Evolutionary conservation across 2,329 filamentous ascomycete species (phyloP).

Genomic region (Colletotrichum navitas): DNA sequence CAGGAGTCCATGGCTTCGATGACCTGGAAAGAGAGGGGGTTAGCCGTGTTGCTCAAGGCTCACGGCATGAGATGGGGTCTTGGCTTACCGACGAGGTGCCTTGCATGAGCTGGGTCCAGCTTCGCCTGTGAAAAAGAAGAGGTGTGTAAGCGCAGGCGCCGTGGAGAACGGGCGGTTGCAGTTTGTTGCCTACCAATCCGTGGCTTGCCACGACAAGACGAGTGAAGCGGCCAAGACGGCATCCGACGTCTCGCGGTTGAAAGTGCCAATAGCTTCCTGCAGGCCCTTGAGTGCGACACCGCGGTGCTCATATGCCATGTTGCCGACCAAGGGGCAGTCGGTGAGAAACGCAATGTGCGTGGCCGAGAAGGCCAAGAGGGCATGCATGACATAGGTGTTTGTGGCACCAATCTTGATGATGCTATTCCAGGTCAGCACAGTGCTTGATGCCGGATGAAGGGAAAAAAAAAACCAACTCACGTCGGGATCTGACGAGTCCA

Average conservation of each 20-base stretch:
- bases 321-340: constrained; percentile 85
- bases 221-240: constrained; percentile 92
- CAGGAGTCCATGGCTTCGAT: constrained; percentile 92
- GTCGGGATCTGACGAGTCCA: constrained; percentile 95
- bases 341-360: constrained; percentile 93
- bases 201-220: constrained; percentile 94
- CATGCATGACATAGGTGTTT: constrained; percentile 92
- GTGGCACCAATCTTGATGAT: constrained; percentile 86
- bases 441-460: background rate
- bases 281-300: constrained; percentile 88
- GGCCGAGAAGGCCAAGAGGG: constrained; percentile 92
- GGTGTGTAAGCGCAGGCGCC: constrained; percentile 50
- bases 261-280: constrained; percentile 86
- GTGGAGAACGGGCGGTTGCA: constrained; percentile 47
- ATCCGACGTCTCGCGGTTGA: constrained; percentile 89
- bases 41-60: constrained; percentile 6
- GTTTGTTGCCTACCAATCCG: constrained; percentile 82
- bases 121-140: constrained; percentile 70
- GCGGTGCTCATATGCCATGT: constrained; percentile 90
- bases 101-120: constrained; percentile 93
- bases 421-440: constrained; percentile 55
- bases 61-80: background rate
- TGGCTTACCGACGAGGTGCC: constrained; percentile 85
- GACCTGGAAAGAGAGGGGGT: constrained; percentile 60
- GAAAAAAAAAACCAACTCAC: constrained; percentile 67